Base-by-base conservation (phyloP, 1,139 yeast species). In the Saccharomyces hybrid region DNA sequence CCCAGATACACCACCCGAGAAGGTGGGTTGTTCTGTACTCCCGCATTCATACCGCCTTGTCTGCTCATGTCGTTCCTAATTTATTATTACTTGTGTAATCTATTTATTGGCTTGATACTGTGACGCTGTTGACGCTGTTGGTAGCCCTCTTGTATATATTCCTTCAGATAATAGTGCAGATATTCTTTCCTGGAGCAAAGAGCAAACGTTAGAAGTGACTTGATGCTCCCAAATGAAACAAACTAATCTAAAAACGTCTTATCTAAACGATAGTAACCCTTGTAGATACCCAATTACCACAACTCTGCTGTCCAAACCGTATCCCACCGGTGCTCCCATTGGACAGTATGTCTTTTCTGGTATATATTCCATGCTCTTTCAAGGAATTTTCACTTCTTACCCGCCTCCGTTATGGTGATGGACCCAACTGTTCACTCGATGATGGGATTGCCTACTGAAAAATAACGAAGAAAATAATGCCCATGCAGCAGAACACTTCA, bases 1-100 rank as follows among this genome's bases (percentile, higher is more conserved):
- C 88, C 87, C 29, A 84, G 77, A 61, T 81, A 81, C 4, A 83
- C 79, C 34, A 78, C 80, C 55, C 72, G 65, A 3, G 78, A 71
- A 1, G 78, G 78, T 7, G 66, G 62, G 52, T 65, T 70, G 46
- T 64, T 58, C 51, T 61, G 64, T 9, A 47, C 55, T 9, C 56
- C 52, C 2, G 49, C 50, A 53, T 51, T 54, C 23, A 50, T 51
- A 46, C 54, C 55, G 14, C 46, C 28, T 16, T 57, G 55, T 49
- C 61, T 54, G 47, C 54, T 57, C 59, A 56, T 57, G n/a, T 27
- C 8, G 7, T 9, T 27, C 9, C 23, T 34, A 7, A 11, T 34
- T 8, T 34, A 34, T 14, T 34, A 16, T 8, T 16, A 8, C 8
- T 20, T 5, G 7, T 7, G 20, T 8, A 8, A 8, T 8, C 13